Conservation (phyloP, 495 filamentous ascomycete genomes). For the Bryoglossum gracile region DNA sequence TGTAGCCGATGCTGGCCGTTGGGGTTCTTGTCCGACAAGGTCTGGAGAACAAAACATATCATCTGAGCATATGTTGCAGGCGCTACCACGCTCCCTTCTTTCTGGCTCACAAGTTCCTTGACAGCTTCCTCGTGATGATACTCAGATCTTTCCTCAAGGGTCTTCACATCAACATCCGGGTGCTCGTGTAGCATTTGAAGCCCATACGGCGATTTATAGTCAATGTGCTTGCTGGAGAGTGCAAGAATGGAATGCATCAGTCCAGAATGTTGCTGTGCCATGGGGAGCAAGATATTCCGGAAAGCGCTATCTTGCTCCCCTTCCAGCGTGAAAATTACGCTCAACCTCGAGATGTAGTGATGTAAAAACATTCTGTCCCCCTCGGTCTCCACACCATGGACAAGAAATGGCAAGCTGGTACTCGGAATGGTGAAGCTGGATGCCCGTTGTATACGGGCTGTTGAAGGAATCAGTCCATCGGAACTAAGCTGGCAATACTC, state of each 20-base stretch:
- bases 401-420: slow-evolving; percentile 66
- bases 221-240: slow-evolving; percentile 75
- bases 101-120: slow-evolving; percentile 38
- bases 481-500: slow-evolving; percentile 21
- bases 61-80: slow-evolving; percentile 68
- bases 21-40: slow-evolving; percentile 70
- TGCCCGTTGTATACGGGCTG: slow-evolving; percentile 23
- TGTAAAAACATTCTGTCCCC: slow-evolving; percentile 79
- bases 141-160: slow-evolving; percentile 40
- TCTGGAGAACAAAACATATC: slow-evolving; percentile 73
- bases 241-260: slow-evolving; percentile 92
- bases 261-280: slow-evolving; percentile 75
- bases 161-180: slow-evolving; percentile 33
- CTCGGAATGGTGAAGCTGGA: slow-evolving; percentile 18
- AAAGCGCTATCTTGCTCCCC: slow-evolving; percentile 84
- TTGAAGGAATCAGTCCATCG: slow-evolving; percentile 29
- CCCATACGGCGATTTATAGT: slow-evolving; percentile 45
- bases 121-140: slow-evolving; percentile 57
- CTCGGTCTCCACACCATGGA: slow-evolving; percentile 79
- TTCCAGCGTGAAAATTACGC: slow-evolving; percentile 73
- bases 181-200: slow-evolving; percentile 36
- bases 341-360: slow-evolving; percentile 77
- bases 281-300: slow-evolving; percentile 78
- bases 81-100: slow-evolving; percentile 36
- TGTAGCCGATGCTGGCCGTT: slow-evolving; percentile 75